Evolutionary conservation across 495 filamentous ascomycete species (phyloP).

Genomic region (Polyplosphaeria fusca): DNA sequence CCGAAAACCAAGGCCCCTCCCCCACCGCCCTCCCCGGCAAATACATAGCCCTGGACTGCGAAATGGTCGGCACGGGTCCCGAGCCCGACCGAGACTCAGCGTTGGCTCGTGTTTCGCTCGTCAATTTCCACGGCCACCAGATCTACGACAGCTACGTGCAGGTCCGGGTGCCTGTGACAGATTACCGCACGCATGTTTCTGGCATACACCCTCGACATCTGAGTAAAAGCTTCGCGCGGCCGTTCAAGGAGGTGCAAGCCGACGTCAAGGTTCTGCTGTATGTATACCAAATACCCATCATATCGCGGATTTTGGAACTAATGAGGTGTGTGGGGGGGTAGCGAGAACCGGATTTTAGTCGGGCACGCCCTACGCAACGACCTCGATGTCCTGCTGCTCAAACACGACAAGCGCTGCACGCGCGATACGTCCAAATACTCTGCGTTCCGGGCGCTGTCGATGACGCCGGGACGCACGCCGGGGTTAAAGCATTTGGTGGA

Average conservation of each 20-base stretch:
- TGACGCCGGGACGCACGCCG: conserved; percentile 69
- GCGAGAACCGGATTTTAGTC: conserved; percentile 75
- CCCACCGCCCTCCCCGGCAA: conserved; percentile 61
- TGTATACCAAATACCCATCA: too few relatives aligned
- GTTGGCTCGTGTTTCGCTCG: conserved; percentile 79
- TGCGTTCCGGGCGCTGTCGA: conserved; percentile 64
- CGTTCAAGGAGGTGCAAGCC: conserved; percentile 70
- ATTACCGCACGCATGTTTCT: conserved; percentile 83
- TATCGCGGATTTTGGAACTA: too few relatives aligned
- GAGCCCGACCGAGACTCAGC: conserved; percentile 58
- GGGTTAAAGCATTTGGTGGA: conserved; percentile 69
- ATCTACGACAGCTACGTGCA: conserved; percentile 88
- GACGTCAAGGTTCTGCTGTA: conserved; percentile 69
- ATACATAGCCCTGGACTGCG: conserved; percentile 91
- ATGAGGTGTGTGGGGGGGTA: too few relatives aligned
- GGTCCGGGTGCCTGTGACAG: conserved; percentile 70
- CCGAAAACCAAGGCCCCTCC: conserved; percentile 51
- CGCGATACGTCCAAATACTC: conserved; percentile 80
- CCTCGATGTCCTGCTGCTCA: conserved; percentile 67
- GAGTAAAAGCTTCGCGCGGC: conserved; percentile 25
- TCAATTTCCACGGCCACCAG: conserved; percentile 87
- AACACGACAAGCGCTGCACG: conserved; percentile 71
- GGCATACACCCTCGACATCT: conserved; percentile 74
- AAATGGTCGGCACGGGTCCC: conserved; percentile 89
- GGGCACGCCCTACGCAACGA: conserved; percentile 92